Percentiles rank a stretch among this genome's conserved stretches.
Evolutionary conservation across 1,284 basidiomycete genomes (phyloP).

Genomic region (Fomitiporia mediterranea): DNA sequence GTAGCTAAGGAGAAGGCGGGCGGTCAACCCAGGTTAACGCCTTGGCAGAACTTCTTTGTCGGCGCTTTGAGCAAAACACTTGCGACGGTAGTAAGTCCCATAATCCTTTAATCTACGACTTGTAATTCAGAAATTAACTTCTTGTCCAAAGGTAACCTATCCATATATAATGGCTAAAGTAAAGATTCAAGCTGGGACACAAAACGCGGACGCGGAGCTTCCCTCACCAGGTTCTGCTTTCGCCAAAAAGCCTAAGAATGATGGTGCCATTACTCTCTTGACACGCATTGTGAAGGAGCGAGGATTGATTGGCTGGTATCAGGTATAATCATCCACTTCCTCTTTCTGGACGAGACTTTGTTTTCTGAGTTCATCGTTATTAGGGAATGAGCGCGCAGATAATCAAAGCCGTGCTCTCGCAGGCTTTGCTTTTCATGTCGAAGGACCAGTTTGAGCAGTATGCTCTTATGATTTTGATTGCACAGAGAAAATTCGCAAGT

Average conservation of each 20-base stretch:
- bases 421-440: slow-evolving; percentile 76
- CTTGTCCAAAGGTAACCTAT: slow-evolving; percentile 66
- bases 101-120: not conserved
- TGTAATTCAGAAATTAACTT: not conserved
- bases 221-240: slow-evolving; percentile 33
- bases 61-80: slow-evolving; percentile 96
- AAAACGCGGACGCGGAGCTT: slow-evolving; percentile 41
- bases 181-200: slow-evolving; percentile 82
- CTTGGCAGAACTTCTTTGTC: slow-evolving; percentile 78
- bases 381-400: slow-evolving; percentile 92
- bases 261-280: slow-evolving; percentile 77
- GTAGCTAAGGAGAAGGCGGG: slow-evolving; percentile 49
- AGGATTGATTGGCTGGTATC: slow-evolving; percentile 91
- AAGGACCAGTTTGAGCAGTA: slow-evolving; percentile 83
- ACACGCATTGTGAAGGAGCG: slow-evolving; percentile 68
- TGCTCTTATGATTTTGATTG: slow-evolving; percentile 56
- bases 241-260: slow-evolving; percentile 46
- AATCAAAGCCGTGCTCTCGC: slow-evolving; percentile 82
- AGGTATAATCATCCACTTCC: slow-evolving; percentile 51
- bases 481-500: slow-evolving; percentile 1
- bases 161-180: slow-evolving; percentile 98
- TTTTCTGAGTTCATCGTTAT: not conserved
- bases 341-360: not conserved
- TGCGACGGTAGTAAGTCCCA: slow-evolving; percentile 79
- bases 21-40: slow-evolving; percentile 59